Evolutionary conservation across 2,329 filamentous ascomycete species (phyloP).

Genomic region (Phialemoniopsis sp.): DNA sequence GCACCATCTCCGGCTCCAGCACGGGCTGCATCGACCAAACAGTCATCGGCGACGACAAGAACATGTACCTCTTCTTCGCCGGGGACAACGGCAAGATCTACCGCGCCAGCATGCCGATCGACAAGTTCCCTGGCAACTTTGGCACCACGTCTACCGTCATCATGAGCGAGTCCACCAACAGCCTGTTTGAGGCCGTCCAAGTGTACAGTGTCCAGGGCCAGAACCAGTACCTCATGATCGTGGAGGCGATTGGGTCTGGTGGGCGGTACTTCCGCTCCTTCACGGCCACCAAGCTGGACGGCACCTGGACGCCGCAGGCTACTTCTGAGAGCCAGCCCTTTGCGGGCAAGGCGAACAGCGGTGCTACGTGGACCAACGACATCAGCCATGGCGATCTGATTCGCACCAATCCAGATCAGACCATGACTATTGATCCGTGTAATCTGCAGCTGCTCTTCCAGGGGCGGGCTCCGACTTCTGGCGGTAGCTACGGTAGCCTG

Average conservation of each 20-base stretch:
- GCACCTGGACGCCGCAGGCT: slow-evolving; percentile 55
- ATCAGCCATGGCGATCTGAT: slow-evolving; percentile 64
- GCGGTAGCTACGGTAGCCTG: slow-evolving; percentile 42
- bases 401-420: slow-evolving; percentile 54
- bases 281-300: slow-evolving; percentile 52
- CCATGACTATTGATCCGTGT: slow-evolving; percentile 58
- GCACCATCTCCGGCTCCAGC: slow-evolving; percentile 42
- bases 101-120: slow-evolving; percentile 57
- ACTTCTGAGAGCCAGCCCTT: slow-evolving; percentile 54
- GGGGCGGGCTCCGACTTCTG: slow-evolving; percentile 39
- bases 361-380: slow-evolving; percentile 61
- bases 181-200: slow-evolving; percentile 63
- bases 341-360: slow-evolving; percentile 63
- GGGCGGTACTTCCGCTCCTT: slow-evolving; percentile 66
- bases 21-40: slow-evolving; percentile 61
- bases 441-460: slow-evolving; percentile 64
- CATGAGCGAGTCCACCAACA: slow-evolving; percentile 47
- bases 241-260: slow-evolving; percentile 53
- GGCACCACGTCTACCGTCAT: slow-evolving; percentile 44
- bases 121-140: slow-evolving; percentile 58
- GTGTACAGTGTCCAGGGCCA: slow-evolving; percentile 57
- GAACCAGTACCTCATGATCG: slow-evolving; percentile 62
- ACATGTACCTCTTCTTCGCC: slow-evolving; percentile 66
- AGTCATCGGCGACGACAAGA: slow-evolving; percentile 53
- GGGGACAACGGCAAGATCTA: slow-evolving; percentile 67